Evolutionary conservation across 208 protist species (phyloP).

Genomic region (Leishmania braziliensis): DNA sequence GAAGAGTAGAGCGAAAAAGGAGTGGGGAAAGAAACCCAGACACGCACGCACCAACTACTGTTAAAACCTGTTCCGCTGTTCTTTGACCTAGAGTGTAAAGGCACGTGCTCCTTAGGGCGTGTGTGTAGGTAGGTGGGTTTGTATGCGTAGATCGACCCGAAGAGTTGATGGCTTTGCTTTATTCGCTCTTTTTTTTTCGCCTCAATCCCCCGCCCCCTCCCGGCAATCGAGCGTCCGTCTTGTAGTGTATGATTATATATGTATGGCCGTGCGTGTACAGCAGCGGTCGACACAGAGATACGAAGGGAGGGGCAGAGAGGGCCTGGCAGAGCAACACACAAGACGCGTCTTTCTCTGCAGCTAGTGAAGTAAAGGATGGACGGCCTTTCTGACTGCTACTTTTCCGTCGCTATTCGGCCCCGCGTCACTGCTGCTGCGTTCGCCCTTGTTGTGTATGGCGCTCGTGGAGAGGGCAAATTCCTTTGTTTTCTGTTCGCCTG

Average conservation of each 20-base stretch:
- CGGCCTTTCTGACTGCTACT: neutral
- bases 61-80: neutral
- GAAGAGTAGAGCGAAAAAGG: neutral
- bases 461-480: neutral
- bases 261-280: slow-evolving; percentile 1
- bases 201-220: neutral
- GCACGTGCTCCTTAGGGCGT: neutral
- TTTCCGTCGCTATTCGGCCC: neutral
- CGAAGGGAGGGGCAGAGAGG: neutral
- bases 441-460: neutral
- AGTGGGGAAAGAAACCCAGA: neutral
- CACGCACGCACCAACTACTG: neutral
- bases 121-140: neutral
- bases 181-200: neutral
- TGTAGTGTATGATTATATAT: neutral
- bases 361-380: neutral
- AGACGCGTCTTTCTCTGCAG: neutral
- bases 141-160: neutral
- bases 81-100: neutral
- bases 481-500: too few relatives aligned
- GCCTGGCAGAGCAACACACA: neutral
- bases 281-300: neutral
- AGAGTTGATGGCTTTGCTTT: neutral
- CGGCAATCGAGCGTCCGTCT: neutral
- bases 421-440: neutral